Conservation (phyloP, 2,329 filamentous ascomycete genomes). For the Chalara sp. region DNA sequence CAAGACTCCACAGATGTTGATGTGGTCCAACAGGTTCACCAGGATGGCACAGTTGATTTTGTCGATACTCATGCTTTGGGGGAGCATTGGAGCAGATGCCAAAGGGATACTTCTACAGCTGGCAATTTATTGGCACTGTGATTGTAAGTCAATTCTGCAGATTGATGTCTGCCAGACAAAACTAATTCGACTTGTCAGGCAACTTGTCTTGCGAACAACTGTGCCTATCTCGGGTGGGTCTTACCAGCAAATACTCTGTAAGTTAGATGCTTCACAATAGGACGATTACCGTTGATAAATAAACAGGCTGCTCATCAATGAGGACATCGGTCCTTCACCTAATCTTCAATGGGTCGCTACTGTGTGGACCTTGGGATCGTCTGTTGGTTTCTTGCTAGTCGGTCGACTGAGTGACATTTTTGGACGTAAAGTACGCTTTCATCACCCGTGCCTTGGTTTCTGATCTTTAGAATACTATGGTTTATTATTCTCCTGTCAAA, state of each 20-base stretch:
- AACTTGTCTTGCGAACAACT: constrained; percentile 1
- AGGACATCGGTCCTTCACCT: constrained; percentile 11
- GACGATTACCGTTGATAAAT: not conserved
- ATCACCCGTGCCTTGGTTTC: not conserved
- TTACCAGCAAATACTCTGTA: not conserved
- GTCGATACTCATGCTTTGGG: constrained; percentile 37
- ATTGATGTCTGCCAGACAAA: not conserved
- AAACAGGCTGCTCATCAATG: constrained; percentile 10
- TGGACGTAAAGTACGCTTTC: not conserved
- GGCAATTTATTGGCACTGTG: constrained; percentile 35
- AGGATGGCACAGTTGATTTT: constrained; percentile 36
- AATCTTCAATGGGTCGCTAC: constrained; percentile 12
- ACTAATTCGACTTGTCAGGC: not conserved
- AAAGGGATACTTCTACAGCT: constrained; percentile 33
- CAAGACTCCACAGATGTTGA: not conserved
- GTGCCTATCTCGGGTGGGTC: constrained; percentile 2
- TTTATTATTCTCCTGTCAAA: too few relatives aligned
- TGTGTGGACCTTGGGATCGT: constrained; percentile 31
- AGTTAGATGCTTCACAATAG: not conserved
- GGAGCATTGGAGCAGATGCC: constrained; percentile 35
- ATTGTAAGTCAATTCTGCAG: constrained; percentile 16
- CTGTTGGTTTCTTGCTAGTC: constrained; percentile 33
- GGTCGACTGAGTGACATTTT: constrained; percentile 24
- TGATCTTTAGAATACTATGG: too few relatives aligned
- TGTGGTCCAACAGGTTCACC: constrained; percentile 20